Evolutionary conservation across 2,329 filamentous ascomycete species (phyloP).

Genomic region (Scedosporium boydii): DNA sequence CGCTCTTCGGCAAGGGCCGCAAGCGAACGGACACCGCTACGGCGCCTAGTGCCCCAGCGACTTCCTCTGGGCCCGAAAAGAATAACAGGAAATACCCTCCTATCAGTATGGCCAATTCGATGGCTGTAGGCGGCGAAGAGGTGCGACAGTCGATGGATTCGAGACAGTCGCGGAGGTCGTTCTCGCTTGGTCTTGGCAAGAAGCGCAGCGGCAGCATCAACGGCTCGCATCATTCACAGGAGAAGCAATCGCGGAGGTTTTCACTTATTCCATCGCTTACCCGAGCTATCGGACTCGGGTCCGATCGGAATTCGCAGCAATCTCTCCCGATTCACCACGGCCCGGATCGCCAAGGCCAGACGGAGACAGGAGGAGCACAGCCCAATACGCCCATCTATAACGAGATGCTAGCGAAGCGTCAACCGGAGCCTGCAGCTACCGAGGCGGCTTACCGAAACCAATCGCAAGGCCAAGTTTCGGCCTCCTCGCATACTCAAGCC

Average conservation of each 20-base stretch:
- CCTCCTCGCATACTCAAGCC: constrained; percentile 10
- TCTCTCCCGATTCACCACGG: constrained; percentile 32
- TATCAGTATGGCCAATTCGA: constrained; percentile 69
- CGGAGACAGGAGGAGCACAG: neutral
- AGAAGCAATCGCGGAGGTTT: constrained; percentile 56
- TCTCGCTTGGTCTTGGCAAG: constrained; percentile 59
- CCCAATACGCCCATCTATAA: constrained; percentile 7
- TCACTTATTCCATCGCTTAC: constrained; percentile 62
- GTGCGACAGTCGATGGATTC: constrained; percentile 64
- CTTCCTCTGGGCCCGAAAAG: constrained; percentile 32
- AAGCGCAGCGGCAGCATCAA: constrained; percentile 60
- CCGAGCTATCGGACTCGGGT: constrained; percentile 47
- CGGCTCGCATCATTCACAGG: constrained; percentile 44
- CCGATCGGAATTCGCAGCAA: constrained; percentile 40
- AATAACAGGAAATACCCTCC: constrained; percentile 72
- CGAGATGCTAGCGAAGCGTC: constrained; percentile 2
- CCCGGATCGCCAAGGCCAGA: constrained; percentile 25
- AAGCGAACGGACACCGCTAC: constrained; percentile 35
- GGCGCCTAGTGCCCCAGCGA: constrained; percentile 16
- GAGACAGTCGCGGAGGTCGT: constrained; percentile 54
- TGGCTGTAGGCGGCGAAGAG: constrained; percentile 8
- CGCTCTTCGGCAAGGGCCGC: constrained; percentile 59
- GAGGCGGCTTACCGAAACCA: neutral
- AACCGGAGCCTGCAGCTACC: neutral
- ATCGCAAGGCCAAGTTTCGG: neutral